Conservation (phyloP, 352 stramenopile genomes). For the Pythium myriotylum region DNA sequence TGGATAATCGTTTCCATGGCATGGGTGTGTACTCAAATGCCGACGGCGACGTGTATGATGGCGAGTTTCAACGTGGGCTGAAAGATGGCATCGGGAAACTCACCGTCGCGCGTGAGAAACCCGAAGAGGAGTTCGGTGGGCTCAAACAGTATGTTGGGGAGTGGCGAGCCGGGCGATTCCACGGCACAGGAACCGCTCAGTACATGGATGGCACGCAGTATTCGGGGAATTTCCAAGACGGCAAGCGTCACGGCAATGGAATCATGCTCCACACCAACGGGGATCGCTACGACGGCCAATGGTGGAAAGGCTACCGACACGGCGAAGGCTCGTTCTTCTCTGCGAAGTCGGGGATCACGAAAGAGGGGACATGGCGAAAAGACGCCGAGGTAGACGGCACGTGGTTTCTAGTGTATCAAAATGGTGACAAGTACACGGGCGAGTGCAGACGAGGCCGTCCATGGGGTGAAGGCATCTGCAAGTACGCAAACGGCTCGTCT, state of each 20-base stretch:
- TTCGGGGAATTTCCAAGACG: conserved; percentile 76
- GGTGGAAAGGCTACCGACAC: conserved; percentile 73
- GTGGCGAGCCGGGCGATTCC: conserved; percentile 57
- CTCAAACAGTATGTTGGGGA: conserved; percentile 71
- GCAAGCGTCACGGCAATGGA: conserved; percentile 76
- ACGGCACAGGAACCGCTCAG: conserved; percentile 82
- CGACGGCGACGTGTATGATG: conserved; percentile 66
- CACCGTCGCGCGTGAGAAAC: conserved; percentile 28
- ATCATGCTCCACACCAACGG: conserved; percentile 41
- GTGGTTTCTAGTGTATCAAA: conserved; percentile 73
- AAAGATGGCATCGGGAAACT: conserved; percentile 69
- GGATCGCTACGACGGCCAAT: conserved; percentile 73
- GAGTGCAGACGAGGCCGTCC: conserved; percentile 56
- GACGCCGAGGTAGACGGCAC: conserved; percentile 58
- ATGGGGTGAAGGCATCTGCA: conserved; percentile 85
- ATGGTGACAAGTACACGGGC: conserved; percentile 80
- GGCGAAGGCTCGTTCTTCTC: conserved; percentile 64
- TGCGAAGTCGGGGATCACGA: conserved; percentile 55
- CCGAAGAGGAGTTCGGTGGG: conserved; percentile 41
- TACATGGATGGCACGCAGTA: conserved; percentile 91
- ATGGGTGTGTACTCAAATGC: conserved; percentile 65
- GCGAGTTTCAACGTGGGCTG: conserved; percentile 59
- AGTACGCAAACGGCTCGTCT: conserved; percentile 89
- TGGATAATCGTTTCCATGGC: conserved; percentile 67
- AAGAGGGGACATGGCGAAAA: conserved; percentile 71